A percentile compares a stretch with the other conserved stretches of the same genome.
Conservation (phyloP, 2,329 filamentous ascomycete species). For the Colletotrichum magnum region DNA sequence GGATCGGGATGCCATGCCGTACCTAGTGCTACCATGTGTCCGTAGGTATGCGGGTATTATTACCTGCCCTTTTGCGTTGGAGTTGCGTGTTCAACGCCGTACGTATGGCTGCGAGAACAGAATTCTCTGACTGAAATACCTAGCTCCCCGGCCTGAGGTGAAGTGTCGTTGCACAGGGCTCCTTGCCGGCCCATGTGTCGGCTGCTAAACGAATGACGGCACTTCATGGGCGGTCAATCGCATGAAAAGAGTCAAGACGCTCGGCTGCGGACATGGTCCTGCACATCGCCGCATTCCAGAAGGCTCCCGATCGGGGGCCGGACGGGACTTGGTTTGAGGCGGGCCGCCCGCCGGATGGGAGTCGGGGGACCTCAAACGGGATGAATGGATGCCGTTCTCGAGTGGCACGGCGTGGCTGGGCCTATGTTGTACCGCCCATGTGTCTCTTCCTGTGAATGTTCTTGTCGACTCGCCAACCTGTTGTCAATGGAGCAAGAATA, state of each 20-base stretch:
- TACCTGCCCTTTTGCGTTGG: conserved; percentile 7
- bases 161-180: neutral
- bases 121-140: neutral
- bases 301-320: conserved; percentile 3
- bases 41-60: no score
- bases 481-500: neutral
- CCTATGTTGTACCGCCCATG: neutral
- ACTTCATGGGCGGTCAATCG: neutral
- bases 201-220: neutral
- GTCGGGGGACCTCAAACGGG: neutral
- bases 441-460: neutral
- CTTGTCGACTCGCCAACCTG: neutral
- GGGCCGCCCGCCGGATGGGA: neutral
- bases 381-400: neutral
- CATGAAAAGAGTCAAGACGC: no score
- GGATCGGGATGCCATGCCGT: conserved; percentile 13
- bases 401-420: neutral
- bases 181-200: neutral
- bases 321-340: conserved; percentile 6
- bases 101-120: neutral
- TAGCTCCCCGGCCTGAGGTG: neutral
- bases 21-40: no score
- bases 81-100: neutral
- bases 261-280: neutral
- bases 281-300: conserved; percentile 8